These are phyloP conservation scores for Leucosporidium yakuticum DNA, from an alignment of 768 basidiomycete genomes.

Conservation along the genomic window DNA sequence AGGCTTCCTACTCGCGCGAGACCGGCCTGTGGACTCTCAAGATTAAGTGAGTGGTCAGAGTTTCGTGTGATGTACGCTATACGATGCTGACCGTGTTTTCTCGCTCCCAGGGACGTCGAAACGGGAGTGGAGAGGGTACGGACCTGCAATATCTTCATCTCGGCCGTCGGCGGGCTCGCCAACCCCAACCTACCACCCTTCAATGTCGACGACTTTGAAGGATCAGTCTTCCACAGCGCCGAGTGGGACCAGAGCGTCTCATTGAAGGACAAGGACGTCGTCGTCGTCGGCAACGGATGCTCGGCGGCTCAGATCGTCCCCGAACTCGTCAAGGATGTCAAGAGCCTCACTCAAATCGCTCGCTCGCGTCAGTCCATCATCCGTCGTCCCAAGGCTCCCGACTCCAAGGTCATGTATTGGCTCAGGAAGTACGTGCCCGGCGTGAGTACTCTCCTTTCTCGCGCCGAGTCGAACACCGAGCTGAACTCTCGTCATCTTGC, in stretches of 20 bases:
- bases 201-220: conserved; percentile 25
- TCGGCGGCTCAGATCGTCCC: conserved; percentile 35
- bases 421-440: too few species aligned
- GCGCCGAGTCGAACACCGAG: too few species aligned
- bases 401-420: not conserved
- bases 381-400: conserved; percentile 6
- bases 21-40: conserved; percentile 31
- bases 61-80: too few species aligned
- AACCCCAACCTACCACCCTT: conserved; percentile 27
- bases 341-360: conserved; percentile 33
- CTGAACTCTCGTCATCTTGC: not conserved
- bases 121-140: conserved; percentile 19
- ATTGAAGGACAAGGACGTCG: conserved; percentile 35
- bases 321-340: conserved; percentile 21
- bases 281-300: conserved; percentile 40
- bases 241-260: conserved; percentile 32
- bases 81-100: too few species aligned
- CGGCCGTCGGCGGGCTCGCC: conserved; percentile 32
- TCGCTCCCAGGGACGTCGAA: conserved; percentile 18
- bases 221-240: conserved; percentile 35
- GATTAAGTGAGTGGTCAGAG: too few species aligned
- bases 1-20: conserved; percentile 21
- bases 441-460: too few species aligned
- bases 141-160: conserved; percentile 35
- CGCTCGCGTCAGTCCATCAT: conserved; percentile 35